Conservation (phyloP, 805 yeast genomes). For the Starmerella roubikii region DNA sequence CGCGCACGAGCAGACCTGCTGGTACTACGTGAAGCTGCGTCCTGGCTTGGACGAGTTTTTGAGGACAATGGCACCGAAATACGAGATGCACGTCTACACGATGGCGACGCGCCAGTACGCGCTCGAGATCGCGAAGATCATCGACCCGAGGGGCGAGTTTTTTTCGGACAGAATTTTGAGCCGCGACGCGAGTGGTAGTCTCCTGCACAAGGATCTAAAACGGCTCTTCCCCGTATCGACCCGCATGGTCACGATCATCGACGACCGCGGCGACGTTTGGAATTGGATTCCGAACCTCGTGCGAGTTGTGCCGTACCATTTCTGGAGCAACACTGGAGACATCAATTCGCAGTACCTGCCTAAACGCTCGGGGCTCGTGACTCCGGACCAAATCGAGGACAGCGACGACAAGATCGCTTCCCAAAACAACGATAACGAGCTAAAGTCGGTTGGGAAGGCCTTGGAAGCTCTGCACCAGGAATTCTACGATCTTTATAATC, state of each 20-base stretch:
- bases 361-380: slow-evolving; percentile 36
- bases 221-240: slow-evolving; percentile 91
- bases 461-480: slow-evolving; percentile 49
- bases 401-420: slow-evolving; percentile 3
- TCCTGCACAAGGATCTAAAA: slow-evolving; percentile 76
- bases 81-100: slow-evolving; percentile 89
- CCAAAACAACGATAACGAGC: slow-evolving; percentile 45
- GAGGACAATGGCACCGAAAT: slow-evolving; percentile 44
- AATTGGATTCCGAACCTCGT: slow-evolving; percentile 86
- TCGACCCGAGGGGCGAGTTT: slow-evolving; percentile 75
- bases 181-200: slow-evolving; percentile 86
- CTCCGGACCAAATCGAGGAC: slow-evolving; percentile 17
- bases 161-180: slow-evolving; percentile 88
- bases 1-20: slow-evolving; percentile 31
- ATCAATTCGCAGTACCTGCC: slow-evolving; percentile 88
- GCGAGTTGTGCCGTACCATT: slow-evolving; percentile 89
- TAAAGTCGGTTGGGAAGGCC: slow-evolving; percentile 47
- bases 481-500: slow-evolving; percentile 43
- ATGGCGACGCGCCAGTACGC: slow-evolving; percentile 98
- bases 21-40: slow-evolving; percentile 85
- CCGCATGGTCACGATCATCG: slow-evolving; percentile 90
- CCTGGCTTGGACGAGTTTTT: slow-evolving; percentile 76
- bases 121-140: slow-evolving; percentile 69
- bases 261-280: slow-evolving; percentile 98
- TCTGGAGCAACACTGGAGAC: slow-evolving; percentile 94